Base-by-base conservation (phyloP, 2,329 filamentous ascomycete species). In the Lachnellula willkommii region DNA sequence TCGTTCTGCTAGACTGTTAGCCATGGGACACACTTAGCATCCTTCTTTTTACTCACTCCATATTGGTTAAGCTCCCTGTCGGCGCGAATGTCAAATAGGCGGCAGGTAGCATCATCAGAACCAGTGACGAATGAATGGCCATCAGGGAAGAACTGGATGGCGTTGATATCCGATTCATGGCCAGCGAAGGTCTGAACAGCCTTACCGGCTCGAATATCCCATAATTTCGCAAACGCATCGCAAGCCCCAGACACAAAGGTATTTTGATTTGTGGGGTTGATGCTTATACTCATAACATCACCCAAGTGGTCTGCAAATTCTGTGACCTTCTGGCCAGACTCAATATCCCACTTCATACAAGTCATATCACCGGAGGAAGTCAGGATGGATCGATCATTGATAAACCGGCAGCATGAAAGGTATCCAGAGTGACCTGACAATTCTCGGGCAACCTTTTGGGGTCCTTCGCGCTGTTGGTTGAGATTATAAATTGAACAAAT, bases 401-500 rank as follows among this genome's bases (percentile, higher is more conserved):
- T 95, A 75, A 99, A 99, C 63, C 94, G 88, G 73, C 94, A 97
- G 87, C 94, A 99, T 22, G 91, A 96, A 46, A 99, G 84, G 70
- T 99, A 99, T 50, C 94, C 94, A 46, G 93, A 95, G 73, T 99
- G 94, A 45, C 94, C 94, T 35, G 94, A 97, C 49, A 99, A 81
- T 75, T 99, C 94, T 64, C 93, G 87, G 62, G 93, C 93, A 60
- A 97, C 94, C 61, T 94, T 89, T 47, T 94, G 97, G 9, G 94
- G 94, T n/a, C 93, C 94, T 74, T 99, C 94, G 68, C 93, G 84
- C 71, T 85, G 84, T 63, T 94, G 91, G 63, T 95, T 96, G 60
- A 99, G 84, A 75, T 97, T 99, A 81, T 99, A 99, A 73, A 99
- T 96, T 68, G 93, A 97, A 81, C 94, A 97, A 71, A 99, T 97